A percentile compares a stretch with the other conserved stretches of the same genome.
These are phyloP conservation scores for Heliamphora ciliata DNA, from an alignment of 179 eudicot genomes.

Conservation along the genomic window DNA sequence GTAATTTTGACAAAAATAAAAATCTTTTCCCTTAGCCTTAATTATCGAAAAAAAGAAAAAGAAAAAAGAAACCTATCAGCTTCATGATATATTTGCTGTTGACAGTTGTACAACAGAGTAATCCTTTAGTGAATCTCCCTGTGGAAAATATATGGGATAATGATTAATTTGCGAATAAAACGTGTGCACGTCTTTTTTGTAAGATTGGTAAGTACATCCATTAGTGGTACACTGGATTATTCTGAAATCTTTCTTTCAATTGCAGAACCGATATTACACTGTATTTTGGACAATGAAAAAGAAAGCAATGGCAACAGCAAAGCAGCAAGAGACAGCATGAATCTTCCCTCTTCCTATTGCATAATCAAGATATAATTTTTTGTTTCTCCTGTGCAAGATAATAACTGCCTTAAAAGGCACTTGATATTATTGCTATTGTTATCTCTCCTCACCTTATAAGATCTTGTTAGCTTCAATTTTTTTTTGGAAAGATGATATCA, in stretches of 20 bases:
- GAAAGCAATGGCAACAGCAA: conserved; percentile 9
- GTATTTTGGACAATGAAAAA: conserved; percentile 82
- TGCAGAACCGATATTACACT: conserved; percentile 66
- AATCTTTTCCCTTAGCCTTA: too few species aligned
- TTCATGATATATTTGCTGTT: too few species aligned
- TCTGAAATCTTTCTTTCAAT: conserved; percentile 1
- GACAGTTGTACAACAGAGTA: too few species aligned
- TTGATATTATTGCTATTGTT: neutral
- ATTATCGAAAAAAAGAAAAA: too few species aligned
- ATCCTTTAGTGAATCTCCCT: too few species aligned
- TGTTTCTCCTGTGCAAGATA: neutral
- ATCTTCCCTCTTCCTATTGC: neutral
- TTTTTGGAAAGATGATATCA: too few species aligned
- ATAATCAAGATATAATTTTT: neutral
- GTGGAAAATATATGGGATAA: too few species aligned
- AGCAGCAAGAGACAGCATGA: neutral
- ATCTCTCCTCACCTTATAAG: neutral
- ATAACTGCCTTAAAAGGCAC: neutral
- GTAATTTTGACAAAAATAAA: too few species aligned
- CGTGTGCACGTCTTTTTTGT: neutral
- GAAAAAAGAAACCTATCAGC: too few species aligned
- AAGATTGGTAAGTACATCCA: neutral
- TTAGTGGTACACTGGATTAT: neutral
- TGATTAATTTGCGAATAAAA: too few species aligned
- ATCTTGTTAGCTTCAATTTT: neutral